Conservation (phyloP, 352 stramenopile species). For the Blastocystis sp. region DNA sequence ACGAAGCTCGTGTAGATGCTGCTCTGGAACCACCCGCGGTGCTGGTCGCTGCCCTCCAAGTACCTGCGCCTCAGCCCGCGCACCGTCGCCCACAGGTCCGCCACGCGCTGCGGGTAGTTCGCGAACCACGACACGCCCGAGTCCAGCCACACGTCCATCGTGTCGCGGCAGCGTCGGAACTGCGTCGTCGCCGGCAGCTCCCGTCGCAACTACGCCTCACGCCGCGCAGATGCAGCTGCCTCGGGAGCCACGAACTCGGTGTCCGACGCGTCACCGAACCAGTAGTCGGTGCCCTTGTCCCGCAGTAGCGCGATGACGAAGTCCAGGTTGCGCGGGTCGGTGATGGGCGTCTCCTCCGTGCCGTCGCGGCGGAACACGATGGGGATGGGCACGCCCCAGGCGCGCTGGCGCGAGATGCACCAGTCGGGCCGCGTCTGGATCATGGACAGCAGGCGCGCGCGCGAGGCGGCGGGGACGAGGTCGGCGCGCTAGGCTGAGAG, state of each 20-base stretch:
- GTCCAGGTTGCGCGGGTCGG: conserved; percentile 1
- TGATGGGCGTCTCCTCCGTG: conserved; percentile 52
- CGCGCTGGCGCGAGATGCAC: conserved; percentile 95
- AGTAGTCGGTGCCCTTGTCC: conserved; percentile 67
- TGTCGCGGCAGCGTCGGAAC: conserved; percentile 81
- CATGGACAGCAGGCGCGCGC: conserved; percentile 81
- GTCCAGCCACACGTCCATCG: conserved; percentile 99
- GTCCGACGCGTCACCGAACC: conserved; percentile 42
- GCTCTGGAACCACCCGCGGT: conserved; percentile 97
- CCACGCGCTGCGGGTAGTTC: conserved; percentile 78
- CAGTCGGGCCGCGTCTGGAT: conserved; percentile 86
- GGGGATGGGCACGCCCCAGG: conserved; percentile 95
- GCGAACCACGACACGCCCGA: conserved; percentile 83
- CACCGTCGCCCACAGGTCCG: conserved; percentile 86
- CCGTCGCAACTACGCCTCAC: conserved; percentile 5
- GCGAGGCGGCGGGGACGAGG: conserved; percentile 84
- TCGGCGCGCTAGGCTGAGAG: conserved; percentile 75
- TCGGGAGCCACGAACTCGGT: conserved; percentile 32
- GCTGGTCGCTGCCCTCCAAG: conserved; percentile 83
- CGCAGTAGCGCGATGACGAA: not conserved
- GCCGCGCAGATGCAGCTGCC: not conserved
- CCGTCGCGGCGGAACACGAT: conserved; percentile 89
- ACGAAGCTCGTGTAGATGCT: conserved; percentile 85
- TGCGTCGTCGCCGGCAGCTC: not conserved
- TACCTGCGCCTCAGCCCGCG: conserved; percentile 1